Base-by-base conservation (phyloP, 2,329 filamentous ascomycete species). In the Fusarium graminum region DNA sequence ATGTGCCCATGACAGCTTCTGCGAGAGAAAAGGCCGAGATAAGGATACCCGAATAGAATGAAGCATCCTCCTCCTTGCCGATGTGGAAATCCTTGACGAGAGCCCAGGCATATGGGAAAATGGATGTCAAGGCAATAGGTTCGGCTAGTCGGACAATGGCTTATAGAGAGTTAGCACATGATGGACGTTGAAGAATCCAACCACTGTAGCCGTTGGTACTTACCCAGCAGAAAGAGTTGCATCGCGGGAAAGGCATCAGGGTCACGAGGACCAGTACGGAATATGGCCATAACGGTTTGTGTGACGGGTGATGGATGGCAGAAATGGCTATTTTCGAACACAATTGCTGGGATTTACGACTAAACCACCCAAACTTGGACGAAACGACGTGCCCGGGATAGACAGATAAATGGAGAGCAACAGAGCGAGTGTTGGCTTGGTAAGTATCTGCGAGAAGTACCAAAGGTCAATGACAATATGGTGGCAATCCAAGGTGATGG, bases 141-240 rank as follows among this genome's bases (percentile, higher is more conserved):
- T 97, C 94, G 52, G 93, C 92, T 69, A 97, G 88, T 65, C 94
- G 92, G 75, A 96, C 94, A 83, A 97, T 92, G 77, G 93, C 93
- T 97, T 25, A 39, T 34, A n/a, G 12, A 11, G 19, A 42, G 40
- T 47, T 25, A 46, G 43, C 54, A 45, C 17, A 4, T 39, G 8
- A 40, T 36, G 80, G 8, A 40, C 32, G 80, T 86, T 74, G 81
- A 95, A 97, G 86, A 26, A 44, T 17, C 2, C 2, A 22, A 19
- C 47, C 8, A 12, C n/a, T 34, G 39, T 32, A 9, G 17, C 7
- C 43, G 4, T 22, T 22, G 22, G 16, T 25, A 81, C 88, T 74
- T 82, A 96, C 93, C 92, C 69, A 97, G 86, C 17, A 97, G 80
- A 71, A 94, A 93, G 26, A 97, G 88, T 77, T 97, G 94, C 25